These are phyloP conservation scores for Lactarius hengduanensis DNA, from an alignment of 768 basidiomycete species.

Conservation along the genomic window DNA sequence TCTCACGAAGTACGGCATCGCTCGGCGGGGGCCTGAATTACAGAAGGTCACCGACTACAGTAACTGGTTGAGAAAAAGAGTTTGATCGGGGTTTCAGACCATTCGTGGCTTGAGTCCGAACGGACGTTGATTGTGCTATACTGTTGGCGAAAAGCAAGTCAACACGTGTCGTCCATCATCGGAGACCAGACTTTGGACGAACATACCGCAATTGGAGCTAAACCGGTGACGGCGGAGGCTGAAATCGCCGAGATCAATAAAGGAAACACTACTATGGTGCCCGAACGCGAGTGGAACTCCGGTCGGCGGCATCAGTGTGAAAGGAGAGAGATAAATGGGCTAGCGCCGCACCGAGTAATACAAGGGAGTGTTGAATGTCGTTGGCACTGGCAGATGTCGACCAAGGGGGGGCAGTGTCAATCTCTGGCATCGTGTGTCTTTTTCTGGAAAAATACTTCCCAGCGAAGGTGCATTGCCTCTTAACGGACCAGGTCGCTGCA, in stretches of 20 bases:
- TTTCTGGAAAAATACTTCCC: too few relatives aligned
- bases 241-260: constrained; percentile 33
- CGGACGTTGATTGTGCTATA: constrained; percentile 21
- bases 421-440: too few relatives aligned
- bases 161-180: not conserved
- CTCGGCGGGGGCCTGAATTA: too few relatives aligned
- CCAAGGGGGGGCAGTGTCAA: too few relatives aligned
- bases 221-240: constrained; percentile 28
- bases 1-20: too few relatives aligned
- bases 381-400: too few relatives aligned
- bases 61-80: constrained; percentile 31
- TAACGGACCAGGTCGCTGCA: too few relatives aligned
- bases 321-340: not conserved
- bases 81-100: not conserved
- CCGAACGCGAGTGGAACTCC: constrained; percentile 23
- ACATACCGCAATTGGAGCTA: constrained; percentile 30
- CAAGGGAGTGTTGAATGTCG: not conserved
- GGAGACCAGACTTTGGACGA: not conserved
- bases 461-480: too few relatives aligned
- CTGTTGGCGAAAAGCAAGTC: constrained; percentile 12
- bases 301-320: constrained; percentile 2
- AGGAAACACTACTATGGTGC: constrained; percentile 30
- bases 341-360: not conserved
- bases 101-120: constrained; percentile 19
- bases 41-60: too few relatives aligned